phyloP scores from a whole-genome alignment of 257 asterid genomes.

The Leptodermis oblonga region DNA sequence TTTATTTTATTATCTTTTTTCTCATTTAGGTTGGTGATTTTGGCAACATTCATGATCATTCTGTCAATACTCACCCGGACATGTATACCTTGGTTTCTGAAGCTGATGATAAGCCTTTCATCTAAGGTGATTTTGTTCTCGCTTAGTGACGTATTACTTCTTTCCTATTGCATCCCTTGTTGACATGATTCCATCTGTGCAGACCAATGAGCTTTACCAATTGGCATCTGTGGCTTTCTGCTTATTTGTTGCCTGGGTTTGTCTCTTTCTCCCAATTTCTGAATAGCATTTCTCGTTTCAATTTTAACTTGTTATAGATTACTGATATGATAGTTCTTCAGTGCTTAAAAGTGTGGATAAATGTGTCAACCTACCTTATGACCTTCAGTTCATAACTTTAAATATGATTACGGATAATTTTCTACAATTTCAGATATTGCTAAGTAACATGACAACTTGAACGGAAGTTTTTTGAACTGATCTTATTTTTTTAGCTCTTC shows the following conservation, averaged over 20 bases:
- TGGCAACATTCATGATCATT: conserved; percentile 45
- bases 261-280: conserved; percentile 38
- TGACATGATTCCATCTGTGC: conserved; percentile 39
- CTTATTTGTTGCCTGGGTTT: conserved; percentile 84
- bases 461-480: neutral
- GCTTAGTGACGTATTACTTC: conserved; percentile 19
- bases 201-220: conserved; percentile 87
- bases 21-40: conserved; percentile 55
- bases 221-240: conserved; percentile 85
- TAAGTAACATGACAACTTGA: neutral
- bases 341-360: neutral
- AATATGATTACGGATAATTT: neutral
- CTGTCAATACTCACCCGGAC: conserved; percentile 55
- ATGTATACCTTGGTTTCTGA: conserved; percentile 68
- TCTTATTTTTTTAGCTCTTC: neutral
- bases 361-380: neutral
- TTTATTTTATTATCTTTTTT: conserved; percentile 9
- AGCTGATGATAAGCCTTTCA: conserved; percentile 76
- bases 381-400: neutral
- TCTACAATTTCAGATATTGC: neutral
- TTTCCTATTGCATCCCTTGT: conserved; percentile 20
- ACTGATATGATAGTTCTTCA: neutral
- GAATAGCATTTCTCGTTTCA: conserved; percentile 15
- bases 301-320: neutral
- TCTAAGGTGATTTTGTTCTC: conserved; percentile 52